Evolutionary conservation across 176 grass and related monocot genomes (phyloP), one percentile per base, ranked within the genome.

Genomic region (Musa schizocarpa): DNA sequence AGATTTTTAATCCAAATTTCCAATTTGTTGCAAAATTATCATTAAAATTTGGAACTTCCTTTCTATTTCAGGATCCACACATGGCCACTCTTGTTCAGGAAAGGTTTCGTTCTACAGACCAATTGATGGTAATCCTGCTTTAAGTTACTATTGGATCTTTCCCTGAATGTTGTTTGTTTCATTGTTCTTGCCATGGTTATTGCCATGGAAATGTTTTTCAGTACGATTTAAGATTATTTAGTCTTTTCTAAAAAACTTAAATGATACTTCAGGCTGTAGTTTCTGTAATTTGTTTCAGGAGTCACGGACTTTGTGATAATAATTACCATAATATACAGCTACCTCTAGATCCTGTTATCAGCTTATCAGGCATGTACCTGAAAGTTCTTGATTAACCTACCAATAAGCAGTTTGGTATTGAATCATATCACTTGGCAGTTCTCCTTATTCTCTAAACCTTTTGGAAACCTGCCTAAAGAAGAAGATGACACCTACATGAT

Each of bases 21-120:
- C 1, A 1, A 1, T 73, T 73, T 54, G 22, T 23, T 14, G 12
- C 8, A 20, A 27, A 24, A 27, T 17, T 29, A 26, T 11, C 12
- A 17, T 74, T 54, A 27, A 34, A 34, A 7, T 43, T 34, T 68
- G 12, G 10, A 12, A 43, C 9, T 29, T 68, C 14, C 14, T n/a
- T 56, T 25, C 74, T 21, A 9, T 78, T 76, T 73, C 85, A 98
- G 94, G 94, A 98, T 93, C 79, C 80, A 48, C 80, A 79, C 72
- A 91, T 98, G 94, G 94, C 90, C 27, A 53, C 77, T 20, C 86
- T 98, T 53, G 71, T 98, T 23, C 90, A 75, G 75, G 94, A 93
- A 87, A 98, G 94, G 50, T 89, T 98, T 82, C 84, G 75, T 67
- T 86, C 69, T 20, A 87, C 87, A 49, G 73, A 91, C 53, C 88